Evolutionary conservation across 2,329 filamentous ascomycete genomes (phyloP).

Genomic region (Dothideomycetes sp.): DNA sequence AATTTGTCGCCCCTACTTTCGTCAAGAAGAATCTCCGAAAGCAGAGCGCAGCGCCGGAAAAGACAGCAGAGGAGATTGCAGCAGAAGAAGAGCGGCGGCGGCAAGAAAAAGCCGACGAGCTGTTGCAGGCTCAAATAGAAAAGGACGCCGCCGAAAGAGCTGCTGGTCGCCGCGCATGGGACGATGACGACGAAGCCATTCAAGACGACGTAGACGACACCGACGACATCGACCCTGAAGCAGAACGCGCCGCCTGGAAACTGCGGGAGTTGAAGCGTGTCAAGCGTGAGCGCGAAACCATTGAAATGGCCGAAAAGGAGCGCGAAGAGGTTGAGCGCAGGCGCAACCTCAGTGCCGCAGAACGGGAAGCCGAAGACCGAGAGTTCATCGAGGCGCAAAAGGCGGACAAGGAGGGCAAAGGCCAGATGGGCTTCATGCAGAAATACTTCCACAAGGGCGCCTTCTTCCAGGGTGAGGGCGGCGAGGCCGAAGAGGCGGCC

Average conservation of each 20-base stretch:
- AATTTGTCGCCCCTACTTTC: slow-evolving; percentile 55
- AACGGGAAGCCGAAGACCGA: slow-evolving; percentile 75
- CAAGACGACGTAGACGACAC: slow-evolving; percentile 76
- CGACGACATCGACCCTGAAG: slow-evolving; percentile 75
- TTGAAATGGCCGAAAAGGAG: slow-evolving; percentile 76
- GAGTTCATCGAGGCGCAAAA: slow-evolving; percentile 67
- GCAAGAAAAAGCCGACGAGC: slow-evolving; percentile 61
- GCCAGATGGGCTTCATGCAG: slow-evolving; percentile 83
- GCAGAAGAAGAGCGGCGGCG: slow-evolving; percentile 45
- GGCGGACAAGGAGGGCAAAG: slow-evolving; percentile 61
- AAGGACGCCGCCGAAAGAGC: slow-evolving; percentile 67
- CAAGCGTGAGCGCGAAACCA: slow-evolving; percentile 73
- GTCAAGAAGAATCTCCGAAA: slow-evolving; percentile 53
- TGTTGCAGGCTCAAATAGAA: slow-evolving; percentile 82
- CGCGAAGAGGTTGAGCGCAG: slow-evolving; percentile 81
- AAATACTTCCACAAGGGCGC: slow-evolving; percentile 96
- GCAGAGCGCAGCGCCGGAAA: slow-evolving; percentile 18
- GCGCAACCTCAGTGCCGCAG: slow-evolving; percentile 74
- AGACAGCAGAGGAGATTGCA: slow-evolving; percentile 21
- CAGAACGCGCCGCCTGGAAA: slow-evolving; percentile 87
- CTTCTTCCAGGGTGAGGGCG: slow-evolving; percentile 71
- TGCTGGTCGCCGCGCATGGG: slow-evolving; percentile 76
- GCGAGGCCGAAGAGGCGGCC: slow-evolving; percentile 41
- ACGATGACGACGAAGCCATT: slow-evolving; percentile 48
- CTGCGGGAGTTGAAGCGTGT: slow-evolving; percentile 82